Evolutionary conservation across 345 rosid species (phyloP), one percentile per base, ranked within the genome.

Genomic region (Sisymbrium irio): DNA sequence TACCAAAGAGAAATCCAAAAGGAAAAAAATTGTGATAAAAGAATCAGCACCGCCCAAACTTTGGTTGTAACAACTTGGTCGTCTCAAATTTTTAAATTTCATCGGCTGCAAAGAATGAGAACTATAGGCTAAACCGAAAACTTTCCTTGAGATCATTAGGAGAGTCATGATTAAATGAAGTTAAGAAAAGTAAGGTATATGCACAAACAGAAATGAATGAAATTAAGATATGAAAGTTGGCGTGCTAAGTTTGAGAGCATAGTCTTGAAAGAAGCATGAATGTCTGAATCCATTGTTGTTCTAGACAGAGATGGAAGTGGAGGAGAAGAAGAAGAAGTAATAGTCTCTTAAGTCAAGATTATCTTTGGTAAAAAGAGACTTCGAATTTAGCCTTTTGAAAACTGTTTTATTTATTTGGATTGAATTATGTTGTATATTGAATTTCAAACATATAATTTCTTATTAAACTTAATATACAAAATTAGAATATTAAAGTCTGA

Each of bases 221-320:
- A 62, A 42, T 47, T 66, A 47, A 9, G 62, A 51, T 32, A 35
- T 14, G n/a, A 51, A 72, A 35, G 9, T 58, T 22, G 19, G 69
- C 42, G 2, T 2, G 30, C 49, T 60, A 81, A 61, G 73, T 56
- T 55, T 67, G 68, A 73, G 18, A 44, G 60, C 33, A 58, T 62
- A 6, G 79, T 28, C 3, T 4, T 8, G 18, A 86, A 72, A 70
- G 87, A 77, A 69, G 39, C 78, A 61, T 73, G 68, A 14, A 13
- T 77, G 61, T 36, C 77, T 51, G 96, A 87, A 44, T 53, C 81
- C 12, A 67, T 82, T 55, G 82, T 92, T 9, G 93, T 88, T 67
- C 72, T 79, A 49, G 95, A 92, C 72, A 88, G 96, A 45, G 96
- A 92, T 75, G 96, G 88, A 4, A 87, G 94, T 25, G 96, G 85